These are phyloP conservation scores for Tolypocladium tundrense DNA, from an alignment of 2,329 filamentous ascomycete genomes.

Conservation along the genomic window DNA sequence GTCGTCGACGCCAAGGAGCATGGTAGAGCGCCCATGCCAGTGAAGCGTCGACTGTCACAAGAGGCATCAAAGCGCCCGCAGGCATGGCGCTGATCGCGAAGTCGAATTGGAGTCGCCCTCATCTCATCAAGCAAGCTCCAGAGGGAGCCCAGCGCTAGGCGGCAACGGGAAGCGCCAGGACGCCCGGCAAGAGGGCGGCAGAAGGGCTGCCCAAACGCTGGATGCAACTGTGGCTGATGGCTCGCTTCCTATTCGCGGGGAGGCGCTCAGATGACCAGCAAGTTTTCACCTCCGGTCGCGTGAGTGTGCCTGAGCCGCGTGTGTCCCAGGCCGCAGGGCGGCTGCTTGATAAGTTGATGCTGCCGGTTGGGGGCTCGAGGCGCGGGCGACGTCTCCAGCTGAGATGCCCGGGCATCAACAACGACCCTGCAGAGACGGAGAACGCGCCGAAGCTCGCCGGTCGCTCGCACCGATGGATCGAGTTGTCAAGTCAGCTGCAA, in stretches of 20 bases:
- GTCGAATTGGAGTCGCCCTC: background rate
- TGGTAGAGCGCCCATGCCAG: background rate
- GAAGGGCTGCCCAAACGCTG: background rate
- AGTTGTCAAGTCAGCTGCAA: background rate
- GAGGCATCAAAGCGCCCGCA: too few species aligned
- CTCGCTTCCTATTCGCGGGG: slow-evolving; percentile 1
- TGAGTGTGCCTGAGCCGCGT: background rate
- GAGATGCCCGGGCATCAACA: background rate
- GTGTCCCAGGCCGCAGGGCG: background rate
- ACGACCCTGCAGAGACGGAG: background rate
- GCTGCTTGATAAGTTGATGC: background rate
- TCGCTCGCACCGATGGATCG: background rate
- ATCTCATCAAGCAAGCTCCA: background rate
- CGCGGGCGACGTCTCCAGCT: background rate
- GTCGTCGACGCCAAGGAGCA: background rate
- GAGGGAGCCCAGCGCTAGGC: background rate
- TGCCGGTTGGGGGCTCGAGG: background rate
- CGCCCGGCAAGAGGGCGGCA: background rate
- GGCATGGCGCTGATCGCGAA: background rate
- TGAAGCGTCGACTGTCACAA: background rate
- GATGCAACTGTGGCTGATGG: background rate
- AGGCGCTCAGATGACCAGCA: slow-evolving; percentile 4
- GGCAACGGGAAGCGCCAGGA: background rate
- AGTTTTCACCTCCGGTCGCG: background rate
- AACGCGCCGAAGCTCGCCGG: background rate